Conservation (phyloP, 73 alveolate species). For the Paramecium bursaria region DNA sequence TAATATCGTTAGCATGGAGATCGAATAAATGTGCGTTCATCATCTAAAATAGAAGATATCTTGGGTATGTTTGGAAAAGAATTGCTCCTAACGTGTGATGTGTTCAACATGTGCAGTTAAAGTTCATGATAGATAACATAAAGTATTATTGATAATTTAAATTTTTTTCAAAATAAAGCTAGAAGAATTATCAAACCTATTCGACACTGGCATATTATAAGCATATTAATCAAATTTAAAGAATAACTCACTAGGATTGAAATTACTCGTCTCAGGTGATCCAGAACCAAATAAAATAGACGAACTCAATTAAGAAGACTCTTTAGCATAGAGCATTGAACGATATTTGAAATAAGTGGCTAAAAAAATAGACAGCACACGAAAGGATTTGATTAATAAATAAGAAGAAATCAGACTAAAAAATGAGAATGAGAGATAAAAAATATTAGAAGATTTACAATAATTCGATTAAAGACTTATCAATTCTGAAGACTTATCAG, state of each 20-base stretch:
- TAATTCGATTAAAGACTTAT: neutral
- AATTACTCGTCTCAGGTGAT: neutral
- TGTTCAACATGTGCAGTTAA: constrained; percentile 69
- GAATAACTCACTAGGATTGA: constrained; percentile 6
- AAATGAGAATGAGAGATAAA: neutral
- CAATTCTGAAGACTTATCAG: neutral
- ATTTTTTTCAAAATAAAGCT: neutral
- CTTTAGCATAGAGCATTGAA: constrained; percentile 1
- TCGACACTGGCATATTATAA: constrained; percentile 24
- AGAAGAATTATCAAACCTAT: constrained; percentile 20
- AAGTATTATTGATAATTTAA: neutral
- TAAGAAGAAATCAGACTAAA: constrained; percentile 1
- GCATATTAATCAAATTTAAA: constrained; percentile 15
- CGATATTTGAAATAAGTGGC: constrained; percentile 28
- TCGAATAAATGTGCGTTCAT: constrained; percentile 36
- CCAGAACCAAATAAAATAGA: neutral
- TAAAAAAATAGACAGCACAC: constrained; percentile 28
- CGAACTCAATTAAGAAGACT: constrained; percentile 15
- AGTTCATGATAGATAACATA: constrained; percentile 62
- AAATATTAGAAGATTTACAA: neutral
- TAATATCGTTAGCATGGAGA: no score
- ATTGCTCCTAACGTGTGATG: constrained; percentile 66
- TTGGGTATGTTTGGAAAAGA: constrained; percentile 65
- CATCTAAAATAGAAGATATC: constrained; percentile 39
- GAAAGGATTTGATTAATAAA: neutral